Conservation (phyloP, 768 basidiomycete genomes). For the Exidia glandulosa region DNA sequence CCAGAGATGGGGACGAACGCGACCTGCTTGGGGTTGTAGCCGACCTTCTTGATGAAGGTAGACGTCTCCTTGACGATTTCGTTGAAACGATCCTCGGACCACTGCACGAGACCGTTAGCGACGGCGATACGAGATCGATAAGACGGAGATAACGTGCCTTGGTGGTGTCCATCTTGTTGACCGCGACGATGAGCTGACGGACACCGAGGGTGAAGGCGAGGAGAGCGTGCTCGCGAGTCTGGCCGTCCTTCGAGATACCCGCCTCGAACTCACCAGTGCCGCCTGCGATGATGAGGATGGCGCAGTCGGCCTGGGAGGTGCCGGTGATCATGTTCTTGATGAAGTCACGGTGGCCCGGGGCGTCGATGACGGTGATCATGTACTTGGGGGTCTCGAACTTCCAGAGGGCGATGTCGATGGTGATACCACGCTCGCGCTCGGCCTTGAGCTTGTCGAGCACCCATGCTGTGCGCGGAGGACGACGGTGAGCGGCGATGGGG, state of each 20-base stretch:
- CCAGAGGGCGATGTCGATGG: conserved; percentile 99
- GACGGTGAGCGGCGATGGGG: background rate
- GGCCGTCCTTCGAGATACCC: conserved; percentile 99
- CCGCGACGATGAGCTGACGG: conserved; percentile 97
- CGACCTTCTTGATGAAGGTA: conserved; percentile 98
- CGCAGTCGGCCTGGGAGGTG: conserved; percentile 99
- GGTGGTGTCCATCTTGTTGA: conserved; percentile 99
- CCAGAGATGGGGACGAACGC: conserved; percentile 99
- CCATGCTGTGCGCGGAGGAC: conserved; percentile 55
- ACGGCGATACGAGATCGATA: background rate
- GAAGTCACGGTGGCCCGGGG: conserved; percentile 99
- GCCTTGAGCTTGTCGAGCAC: conserved; percentile 99
- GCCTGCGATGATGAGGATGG: conserved; percentile 97
- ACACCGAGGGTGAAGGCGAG: conserved; percentile 99
- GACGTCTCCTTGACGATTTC: conserved; percentile 99
- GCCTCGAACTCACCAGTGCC: conserved; percentile 99
- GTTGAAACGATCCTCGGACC: conserved; percentile 99
- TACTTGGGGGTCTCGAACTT: conserved; percentile 99
- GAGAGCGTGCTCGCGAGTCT: conserved; percentile 99
- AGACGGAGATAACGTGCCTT: conserved; percentile 46
- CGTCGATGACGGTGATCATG: conserved; percentile 96
- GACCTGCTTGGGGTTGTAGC: conserved; percentile 98
- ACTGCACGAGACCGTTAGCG: conserved; percentile 35
- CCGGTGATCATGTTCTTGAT: conserved; percentile 99
- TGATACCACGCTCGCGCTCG: conserved; percentile 99